A percentile compares a stretch with the other conserved stretches of the same genome.
phyloP scores from a whole-genome alignment of 2,329 filamentous ascomycete species.

The Claviceps quebecensis region DNA sequence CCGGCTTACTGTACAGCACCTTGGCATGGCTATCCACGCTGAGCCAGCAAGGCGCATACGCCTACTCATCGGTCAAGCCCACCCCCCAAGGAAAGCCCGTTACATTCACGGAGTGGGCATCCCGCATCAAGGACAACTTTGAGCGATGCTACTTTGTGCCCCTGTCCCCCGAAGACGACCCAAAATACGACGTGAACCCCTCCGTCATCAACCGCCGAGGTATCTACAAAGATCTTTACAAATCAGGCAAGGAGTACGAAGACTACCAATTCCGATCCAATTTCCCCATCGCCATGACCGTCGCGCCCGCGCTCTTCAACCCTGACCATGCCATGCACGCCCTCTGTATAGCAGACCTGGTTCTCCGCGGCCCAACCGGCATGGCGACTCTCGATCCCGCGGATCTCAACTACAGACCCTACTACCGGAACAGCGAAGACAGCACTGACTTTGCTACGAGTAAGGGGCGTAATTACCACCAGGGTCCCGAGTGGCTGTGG shows the following conservation, averaged over 20 bases:
- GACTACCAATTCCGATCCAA: conserved; percentile 95
- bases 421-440: conserved; percentile 93
- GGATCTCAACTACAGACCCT: conserved; percentile 85
- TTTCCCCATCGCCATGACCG: conserved; percentile 90
- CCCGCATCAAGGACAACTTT: conserved; percentile 69
- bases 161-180: conserved; percentile 51
- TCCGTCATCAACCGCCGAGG: conserved; percentile 74
- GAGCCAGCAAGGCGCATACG: conserved; percentile 53
- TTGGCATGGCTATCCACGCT: conserved; percentile 66
- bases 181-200: conserved; percentile 66
- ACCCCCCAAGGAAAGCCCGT: conserved; percentile 46
- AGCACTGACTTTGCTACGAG: conserved; percentile 79
- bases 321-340: conserved; percentile 64
- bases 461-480: conserved; percentile 95
- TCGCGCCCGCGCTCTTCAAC: conserved; percentile 78
- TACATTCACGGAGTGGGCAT: conserved; percentile 65
- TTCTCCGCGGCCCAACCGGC: conserved; percentile 72
- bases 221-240: conserved; percentile 96
- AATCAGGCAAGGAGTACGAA: conserved; percentile 86
- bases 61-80: conserved; percentile 53
- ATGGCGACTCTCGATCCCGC: conserved; percentile 92
- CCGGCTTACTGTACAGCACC: conserved; percentile 80
- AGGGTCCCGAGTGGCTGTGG: conserved; percentile 97
- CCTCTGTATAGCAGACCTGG: conserved; percentile 64
- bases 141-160: conserved; percentile 89